Percentiles rank a stretch among this genome's conserved stretches.
Conservation (phyloP, 1,284 basidiomycete genomes). For the Ceratobasidium sp. region DNA sequence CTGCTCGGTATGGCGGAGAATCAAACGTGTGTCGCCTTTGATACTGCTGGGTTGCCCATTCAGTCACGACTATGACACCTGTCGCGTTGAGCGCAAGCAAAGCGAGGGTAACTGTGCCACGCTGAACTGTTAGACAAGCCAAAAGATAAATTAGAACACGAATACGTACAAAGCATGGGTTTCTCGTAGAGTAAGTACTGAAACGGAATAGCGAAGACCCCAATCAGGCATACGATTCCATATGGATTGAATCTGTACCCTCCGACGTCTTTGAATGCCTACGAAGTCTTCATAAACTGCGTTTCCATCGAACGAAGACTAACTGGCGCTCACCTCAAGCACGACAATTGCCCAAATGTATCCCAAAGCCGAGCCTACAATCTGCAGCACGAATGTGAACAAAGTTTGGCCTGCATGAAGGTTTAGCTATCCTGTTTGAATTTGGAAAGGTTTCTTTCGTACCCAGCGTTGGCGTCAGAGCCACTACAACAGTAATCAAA, state of each 20-base stretch:
- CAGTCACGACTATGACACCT: conserved; percentile 55
- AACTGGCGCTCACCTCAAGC: conserved; percentile 51
- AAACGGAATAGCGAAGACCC: conserved; percentile 54
- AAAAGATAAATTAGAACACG: not conserved
- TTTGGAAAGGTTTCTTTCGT: conserved; percentile 1
- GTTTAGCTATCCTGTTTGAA: not conserved
- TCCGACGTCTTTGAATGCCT: conserved; percentile 58
- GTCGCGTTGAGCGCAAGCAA: conserved; percentile 56
- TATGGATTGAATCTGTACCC: conserved; percentile 59
- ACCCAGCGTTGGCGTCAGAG: conserved; percentile 57
- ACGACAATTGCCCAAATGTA: conserved; percentile 52
- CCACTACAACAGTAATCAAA: conserved; percentile 58
- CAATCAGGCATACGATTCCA: conserved; percentile 53
- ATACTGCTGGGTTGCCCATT: conserved; percentile 54
- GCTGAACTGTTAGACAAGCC: not conserved
- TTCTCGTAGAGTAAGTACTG: conserved; percentile 56
- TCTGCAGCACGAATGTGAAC: conserved; percentile 58
- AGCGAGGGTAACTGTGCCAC: conserved; percentile 50
- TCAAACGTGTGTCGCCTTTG: conserved; percentile 52
- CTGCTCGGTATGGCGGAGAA: conserved; percentile 54
- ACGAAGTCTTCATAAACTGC: conserved; percentile 14
- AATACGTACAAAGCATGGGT: conserved; percentile 51
- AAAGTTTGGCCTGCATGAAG: conserved; percentile 56
- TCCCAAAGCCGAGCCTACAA: conserved; percentile 51
- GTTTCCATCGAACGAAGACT: not conserved